Conservation (phyloP, 768 basidiomycete species). For the Cystobasidium onofrii region DNA sequence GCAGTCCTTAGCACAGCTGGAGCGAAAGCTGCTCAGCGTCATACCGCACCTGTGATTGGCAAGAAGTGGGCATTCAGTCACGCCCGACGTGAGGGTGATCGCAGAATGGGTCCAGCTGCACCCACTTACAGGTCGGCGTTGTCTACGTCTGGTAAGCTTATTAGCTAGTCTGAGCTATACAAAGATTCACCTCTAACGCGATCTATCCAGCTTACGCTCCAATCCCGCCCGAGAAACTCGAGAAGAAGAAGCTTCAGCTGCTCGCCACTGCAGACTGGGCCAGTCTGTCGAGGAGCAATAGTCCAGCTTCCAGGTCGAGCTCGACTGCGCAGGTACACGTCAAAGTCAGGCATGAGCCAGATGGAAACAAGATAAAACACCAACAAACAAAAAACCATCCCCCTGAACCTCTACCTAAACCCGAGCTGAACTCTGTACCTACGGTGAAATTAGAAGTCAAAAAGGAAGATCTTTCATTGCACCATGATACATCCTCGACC, state of each 20-base stretch:
- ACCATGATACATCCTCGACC: not conserved
- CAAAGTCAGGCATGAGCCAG: not conserved
- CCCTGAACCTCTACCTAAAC: not conserved
- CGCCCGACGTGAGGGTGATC: not conserved
- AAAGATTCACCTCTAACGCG: not conserved
- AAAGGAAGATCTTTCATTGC: not conserved
- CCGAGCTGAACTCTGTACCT: not conserved
- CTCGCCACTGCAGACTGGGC: not conserved
- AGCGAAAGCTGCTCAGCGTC: not conserved
- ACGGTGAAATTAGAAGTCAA: not conserved
- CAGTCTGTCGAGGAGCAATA: not conserved
- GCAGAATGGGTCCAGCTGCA: not conserved
- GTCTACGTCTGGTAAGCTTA: not conserved
- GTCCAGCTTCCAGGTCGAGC: not conserved
- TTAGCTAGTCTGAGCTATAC: not conserved
- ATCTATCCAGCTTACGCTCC: not conserved
- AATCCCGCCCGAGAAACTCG: not conserved
- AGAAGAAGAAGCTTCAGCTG: not conserved
- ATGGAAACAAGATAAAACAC: not conserved
- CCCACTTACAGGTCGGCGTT: not conserved
- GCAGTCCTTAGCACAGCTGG: not conserved
- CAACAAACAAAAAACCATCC: too few relatives aligned
- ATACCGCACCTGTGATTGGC: not conserved
- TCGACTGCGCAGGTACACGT: not conserved
- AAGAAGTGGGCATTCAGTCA: not conserved